phyloP scores from a whole-genome alignment of 306 rosid species.

The Inga leiocalycina region DNA sequence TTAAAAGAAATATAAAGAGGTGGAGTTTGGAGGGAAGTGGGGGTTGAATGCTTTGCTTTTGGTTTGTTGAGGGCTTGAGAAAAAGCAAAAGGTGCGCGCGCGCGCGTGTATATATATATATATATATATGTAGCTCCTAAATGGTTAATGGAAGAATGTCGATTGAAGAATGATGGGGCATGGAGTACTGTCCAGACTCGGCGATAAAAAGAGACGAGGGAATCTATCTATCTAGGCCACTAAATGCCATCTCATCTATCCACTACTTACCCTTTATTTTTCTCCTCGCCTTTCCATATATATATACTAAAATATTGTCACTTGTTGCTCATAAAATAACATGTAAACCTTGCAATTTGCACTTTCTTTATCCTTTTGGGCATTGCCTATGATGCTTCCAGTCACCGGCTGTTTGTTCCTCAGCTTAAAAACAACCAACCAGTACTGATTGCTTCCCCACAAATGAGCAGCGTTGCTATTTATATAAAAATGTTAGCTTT shows the following conservation, averaged over 20 bases:
- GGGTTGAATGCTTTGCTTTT: background rate
- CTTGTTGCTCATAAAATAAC: conserved; percentile 27
- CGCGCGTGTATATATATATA: background rate
- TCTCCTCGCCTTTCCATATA: background rate
- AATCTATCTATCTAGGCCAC: conserved; percentile 45
- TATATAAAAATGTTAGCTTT: conserved; percentile 2
- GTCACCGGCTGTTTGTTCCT: background rate
- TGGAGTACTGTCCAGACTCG: conserved; percentile 46
- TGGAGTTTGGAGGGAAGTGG: background rate
- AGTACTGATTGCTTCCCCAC: background rate
- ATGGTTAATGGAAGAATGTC: conserved; percentile 37
- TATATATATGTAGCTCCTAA: conserved; percentile 21
- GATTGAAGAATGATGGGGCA: conserved; percentile 45
- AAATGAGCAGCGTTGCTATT: background rate
- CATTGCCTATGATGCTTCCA: conserved; percentile 18
- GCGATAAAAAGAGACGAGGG: conserved; percentile 39
- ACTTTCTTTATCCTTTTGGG: conserved; percentile 27
- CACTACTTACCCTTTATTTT: conserved; percentile 11
- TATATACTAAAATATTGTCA: background rate
- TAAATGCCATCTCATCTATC: conserved; percentile 43
- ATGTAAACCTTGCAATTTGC: conserved; percentile 20
- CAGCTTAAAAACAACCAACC: background rate
- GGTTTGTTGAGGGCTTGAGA: conserved; percentile 27
- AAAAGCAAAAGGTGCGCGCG: conserved; percentile 27
- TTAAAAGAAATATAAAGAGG: background rate